Evolutionary conservation across 306 rosid genomes (phyloP), one percentile per base, ranked within the genome.

Genomic region (Citrullus colocynthis): DNA sequence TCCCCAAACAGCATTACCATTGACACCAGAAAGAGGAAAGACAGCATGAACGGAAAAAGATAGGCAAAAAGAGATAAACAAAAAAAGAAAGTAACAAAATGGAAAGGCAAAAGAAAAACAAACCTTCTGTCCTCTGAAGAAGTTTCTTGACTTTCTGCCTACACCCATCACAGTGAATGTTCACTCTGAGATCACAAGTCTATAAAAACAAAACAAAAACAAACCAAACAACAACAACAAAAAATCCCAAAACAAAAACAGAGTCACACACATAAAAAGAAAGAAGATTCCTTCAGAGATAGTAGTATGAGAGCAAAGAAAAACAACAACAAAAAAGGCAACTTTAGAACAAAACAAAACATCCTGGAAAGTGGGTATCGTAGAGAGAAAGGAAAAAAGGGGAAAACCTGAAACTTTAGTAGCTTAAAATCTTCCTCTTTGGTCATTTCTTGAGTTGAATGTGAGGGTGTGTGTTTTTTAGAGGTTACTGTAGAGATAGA

Each of bases 121-220:
- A 60, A 95, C 98, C 98, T 95, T 95, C 97, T 86, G 88, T 95
- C 83, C 97, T 90, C 85, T 92, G 96, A 83, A 95, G 97, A 76
- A 95, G 83, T 83, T 95, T 95, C 96, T 90, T 95, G 85, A 95
- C 97, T 85, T 95, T 92, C 87, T 88, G 98, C 89, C 88, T 89
- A 86, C 98, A 95, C 51, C 98, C 98, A 89, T 95, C 98, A 88
- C 98, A 95, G 88, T 95, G 96, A 62, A 92, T 87, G 88, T 87
- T 92, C 89, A 95, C 98, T 84, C 87, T 92, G 84, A 95, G 97
- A 83, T 79, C 85, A 84, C 88, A 95, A 74, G 96, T 95, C 96
- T 95, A 97, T 80, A 85, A 61, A 73, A 78, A 39, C 36, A 58
- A 58, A 36, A 56, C 57, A 52, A 64, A 24, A 24, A 24, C 28